phyloP scores from a whole-genome alignment of 225 moss, liverwort and hornwort genomes.

The Marchantia polymorpha region DNA sequence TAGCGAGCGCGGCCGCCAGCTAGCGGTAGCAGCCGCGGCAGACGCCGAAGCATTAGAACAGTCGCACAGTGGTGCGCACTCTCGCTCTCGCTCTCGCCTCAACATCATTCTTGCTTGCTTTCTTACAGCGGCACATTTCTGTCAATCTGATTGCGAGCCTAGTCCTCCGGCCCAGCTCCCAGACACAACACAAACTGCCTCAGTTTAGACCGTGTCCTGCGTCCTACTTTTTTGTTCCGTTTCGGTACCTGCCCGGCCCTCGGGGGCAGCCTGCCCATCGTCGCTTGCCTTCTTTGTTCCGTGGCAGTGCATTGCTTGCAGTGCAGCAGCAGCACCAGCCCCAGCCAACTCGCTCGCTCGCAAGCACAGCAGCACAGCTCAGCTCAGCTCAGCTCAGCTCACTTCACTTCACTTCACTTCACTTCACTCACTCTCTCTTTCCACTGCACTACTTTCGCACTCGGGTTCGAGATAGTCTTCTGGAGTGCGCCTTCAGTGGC shows the following conservation, averaged over 20 bases:
- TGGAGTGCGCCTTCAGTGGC: slow-evolving; percentile 14
- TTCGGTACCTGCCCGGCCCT: background rate
- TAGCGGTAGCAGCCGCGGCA: background rate
- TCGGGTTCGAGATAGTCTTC: background rate
- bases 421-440: background rate
- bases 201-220: slow-evolving; percentile 1
- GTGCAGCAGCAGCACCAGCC: background rate
- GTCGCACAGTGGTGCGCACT: slow-evolving; percentile 2
- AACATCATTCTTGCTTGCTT: background rate
- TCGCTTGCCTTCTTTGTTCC: background rate
- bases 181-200: slow-evolving; percentile 13
- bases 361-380: background rate
- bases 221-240: background rate
- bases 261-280: background rate
- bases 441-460: slow-evolving; percentile 2
- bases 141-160: background rate
- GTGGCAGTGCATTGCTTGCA: background rate
- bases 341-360: background rate
- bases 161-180: background rate
- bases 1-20: background rate
- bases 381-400: background rate
- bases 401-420: background rate
- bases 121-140: background rate
- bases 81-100: background rate
- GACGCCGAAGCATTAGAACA: slow-evolving; percentile 1